Percentiles rank a stretch among this genome's conserved stretches.
These are phyloP conservation scores for Podila clonocystis DNA, from an alignment of 192 early-diverging fungal genomes.

Conservation along the genomic window DNA sequence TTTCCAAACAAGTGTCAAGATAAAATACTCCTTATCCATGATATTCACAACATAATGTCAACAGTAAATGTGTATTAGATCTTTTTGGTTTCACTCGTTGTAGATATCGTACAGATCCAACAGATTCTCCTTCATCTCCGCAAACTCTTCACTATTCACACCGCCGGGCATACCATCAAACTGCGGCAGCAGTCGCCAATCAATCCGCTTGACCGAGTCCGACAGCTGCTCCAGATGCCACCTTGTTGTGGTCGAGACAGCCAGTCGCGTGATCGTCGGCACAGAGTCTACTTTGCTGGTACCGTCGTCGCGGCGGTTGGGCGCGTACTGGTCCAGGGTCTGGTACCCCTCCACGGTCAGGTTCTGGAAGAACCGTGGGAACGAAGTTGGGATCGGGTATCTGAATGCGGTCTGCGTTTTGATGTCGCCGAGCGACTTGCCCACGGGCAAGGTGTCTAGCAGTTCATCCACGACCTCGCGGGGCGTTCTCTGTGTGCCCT, in stretches of 20 bases:
- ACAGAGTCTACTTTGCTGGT: conserved; percentile 37
- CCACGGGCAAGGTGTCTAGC: conserved; percentile 31
- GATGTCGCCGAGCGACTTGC: conserved; percentile 36
- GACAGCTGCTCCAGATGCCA: conserved; percentile 44
- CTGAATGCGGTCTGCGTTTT: conserved; percentile 21
- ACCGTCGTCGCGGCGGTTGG: conserved; percentile 32
- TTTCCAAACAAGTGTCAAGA: no score
- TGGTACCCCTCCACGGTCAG: conserved; percentile 45
- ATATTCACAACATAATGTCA: no score
- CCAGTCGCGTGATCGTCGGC: conserved; percentile 27
- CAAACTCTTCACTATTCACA: conserved; percentile 34
- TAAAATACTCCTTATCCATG: no score
- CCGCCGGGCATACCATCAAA: conserved; percentile 27
- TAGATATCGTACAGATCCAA: conserved; percentile 49
- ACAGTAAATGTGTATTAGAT: neutral
- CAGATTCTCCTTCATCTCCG: conserved; percentile 27
- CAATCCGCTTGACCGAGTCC: conserved; percentile 27
- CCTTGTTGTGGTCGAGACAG: conserved; percentile 29
- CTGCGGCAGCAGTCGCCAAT: conserved; percentile 25
- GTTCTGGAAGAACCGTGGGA: conserved; percentile 47
- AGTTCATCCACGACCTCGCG: conserved; percentile 33
- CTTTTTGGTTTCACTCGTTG: conserved; percentile 22
- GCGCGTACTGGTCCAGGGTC: conserved; percentile 1
- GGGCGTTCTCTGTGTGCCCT: conserved; percentile 30
- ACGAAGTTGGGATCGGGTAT: conserved; percentile 54